These are phyloP conservation scores for Xylogone sp. DNA, from an alignment of 2,329 filamentous ascomycete species.

Conservation along the genomic window DNA sequence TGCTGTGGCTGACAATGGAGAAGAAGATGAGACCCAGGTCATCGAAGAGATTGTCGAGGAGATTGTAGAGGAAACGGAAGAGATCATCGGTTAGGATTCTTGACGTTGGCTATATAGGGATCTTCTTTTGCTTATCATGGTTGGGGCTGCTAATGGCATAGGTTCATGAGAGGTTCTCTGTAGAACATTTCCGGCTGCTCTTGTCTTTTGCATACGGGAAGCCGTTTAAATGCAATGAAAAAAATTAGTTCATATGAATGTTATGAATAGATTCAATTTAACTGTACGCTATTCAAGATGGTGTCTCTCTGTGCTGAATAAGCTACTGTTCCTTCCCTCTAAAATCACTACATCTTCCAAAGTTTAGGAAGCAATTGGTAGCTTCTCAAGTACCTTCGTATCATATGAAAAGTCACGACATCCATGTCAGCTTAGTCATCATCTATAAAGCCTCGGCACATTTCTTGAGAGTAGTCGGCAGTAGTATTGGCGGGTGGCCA, in stretches of 20 bases:
- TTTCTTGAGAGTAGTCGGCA: no score
- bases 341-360: no score
- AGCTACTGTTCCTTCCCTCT: no score
- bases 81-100: conserved; percentile 44
- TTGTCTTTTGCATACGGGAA: background rate
- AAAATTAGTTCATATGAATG: background rate
- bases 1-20: conserved; percentile 54
- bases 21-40: conserved; percentile 67
- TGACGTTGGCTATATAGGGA: conserved; percentile 9
- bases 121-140: conserved; percentile 1
- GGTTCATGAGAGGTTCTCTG: background rate
- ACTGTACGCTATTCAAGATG: background rate
- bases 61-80: conserved; percentile 80
- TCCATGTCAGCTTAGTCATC: no score
- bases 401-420: no score
- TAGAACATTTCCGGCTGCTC: no score
- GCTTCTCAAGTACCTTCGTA: no score
- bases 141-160: background rate
- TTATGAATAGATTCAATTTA: background rate
- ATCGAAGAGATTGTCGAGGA: conserved; percentile 88
- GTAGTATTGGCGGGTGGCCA: no score
- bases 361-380: no score
- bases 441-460: no score
- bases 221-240: background rate
- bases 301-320: no score